Evolutionary conservation across 208 protist species (phyloP).

Genomic region (Leishmania amazonensis): DNA sequence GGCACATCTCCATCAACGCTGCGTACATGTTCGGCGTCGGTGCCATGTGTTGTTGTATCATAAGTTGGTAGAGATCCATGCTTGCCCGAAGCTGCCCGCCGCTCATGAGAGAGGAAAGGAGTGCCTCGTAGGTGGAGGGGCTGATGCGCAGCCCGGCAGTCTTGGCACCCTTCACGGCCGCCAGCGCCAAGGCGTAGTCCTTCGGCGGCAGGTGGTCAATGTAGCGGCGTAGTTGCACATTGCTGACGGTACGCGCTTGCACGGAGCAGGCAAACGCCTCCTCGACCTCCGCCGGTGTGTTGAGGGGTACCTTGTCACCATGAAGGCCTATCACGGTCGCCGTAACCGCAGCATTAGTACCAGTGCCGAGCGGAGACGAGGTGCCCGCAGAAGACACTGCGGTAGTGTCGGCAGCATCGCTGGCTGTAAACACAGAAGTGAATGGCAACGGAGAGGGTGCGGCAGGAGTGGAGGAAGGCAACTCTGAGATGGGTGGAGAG

Average conservation of each 20-base stretch:
- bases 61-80: constrained; percentile 78
- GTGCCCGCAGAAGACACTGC: background rate
- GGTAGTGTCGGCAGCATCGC: background rate
- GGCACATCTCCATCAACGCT: constrained; percentile 77
- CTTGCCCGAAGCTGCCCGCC: constrained; percentile 74
- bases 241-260: constrained; percentile 76
- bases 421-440: background rate
- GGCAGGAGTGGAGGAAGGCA: background rate
- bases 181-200: constrained; percentile 57
- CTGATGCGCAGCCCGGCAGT: constrained; percentile 60
- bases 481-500: background rate
- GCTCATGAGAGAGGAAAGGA: constrained; percentile 59
- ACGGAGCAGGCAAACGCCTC: constrained; percentile 68
- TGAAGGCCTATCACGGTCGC: background rate
- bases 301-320: constrained; percentile 17
- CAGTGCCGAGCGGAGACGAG: background rate
- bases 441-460: background rate
- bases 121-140: constrained; percentile 64
- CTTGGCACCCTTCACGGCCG: constrained; percentile 68
- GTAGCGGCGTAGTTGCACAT: constrained; percentile 73
- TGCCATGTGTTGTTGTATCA: constrained; percentile 58
- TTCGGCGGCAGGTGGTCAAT: constrained; percentile 53
- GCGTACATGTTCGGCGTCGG: constrained; percentile 79
- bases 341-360: background rate
- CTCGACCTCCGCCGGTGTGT: constrained; percentile 56